phyloP scores from a whole-genome alignment of 1,284 basidiomycete genomes.

The Puccinia coronata region DNA sequence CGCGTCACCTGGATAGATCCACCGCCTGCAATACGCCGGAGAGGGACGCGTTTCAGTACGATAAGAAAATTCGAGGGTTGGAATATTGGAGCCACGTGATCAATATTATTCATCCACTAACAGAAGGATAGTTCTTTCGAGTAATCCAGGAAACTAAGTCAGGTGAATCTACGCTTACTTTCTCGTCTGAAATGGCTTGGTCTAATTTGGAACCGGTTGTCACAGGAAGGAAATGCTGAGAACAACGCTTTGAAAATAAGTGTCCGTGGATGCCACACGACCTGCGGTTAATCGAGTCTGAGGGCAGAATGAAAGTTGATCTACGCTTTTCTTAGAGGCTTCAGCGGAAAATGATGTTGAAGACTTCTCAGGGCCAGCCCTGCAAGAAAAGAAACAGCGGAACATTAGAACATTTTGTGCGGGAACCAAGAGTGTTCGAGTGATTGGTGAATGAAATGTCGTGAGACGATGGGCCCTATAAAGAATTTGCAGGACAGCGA shows the following conservation, averaged over 20 bases:
- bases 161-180: neutral
- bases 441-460: neutral
- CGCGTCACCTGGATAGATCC: neutral
- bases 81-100: too few species aligned
- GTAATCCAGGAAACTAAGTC: neutral
- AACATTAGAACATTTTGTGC: neutral
- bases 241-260: neutral
- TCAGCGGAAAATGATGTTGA: neutral
- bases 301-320: neutral
- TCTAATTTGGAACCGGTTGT: neutral
- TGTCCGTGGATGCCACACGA: neutral
- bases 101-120: neutral
- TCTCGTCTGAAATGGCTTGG: neutral
- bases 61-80: neutral
- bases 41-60: neutral
- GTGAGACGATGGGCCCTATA: neutral
- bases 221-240: neutral
- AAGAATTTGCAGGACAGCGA: neutral
- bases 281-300: neutral
- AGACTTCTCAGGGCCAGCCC: slow-evolving; percentile 12
- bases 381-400: neutral
- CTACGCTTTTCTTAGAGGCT: neutral
- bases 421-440: neutral
- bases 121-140: neutral
- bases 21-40: neutral